Evolutionary conservation across 169 alveolate genomes (phyloP), one percentile per base, ranked within the genome.

Genomic region (Cryptosporidium sp.): DNA sequence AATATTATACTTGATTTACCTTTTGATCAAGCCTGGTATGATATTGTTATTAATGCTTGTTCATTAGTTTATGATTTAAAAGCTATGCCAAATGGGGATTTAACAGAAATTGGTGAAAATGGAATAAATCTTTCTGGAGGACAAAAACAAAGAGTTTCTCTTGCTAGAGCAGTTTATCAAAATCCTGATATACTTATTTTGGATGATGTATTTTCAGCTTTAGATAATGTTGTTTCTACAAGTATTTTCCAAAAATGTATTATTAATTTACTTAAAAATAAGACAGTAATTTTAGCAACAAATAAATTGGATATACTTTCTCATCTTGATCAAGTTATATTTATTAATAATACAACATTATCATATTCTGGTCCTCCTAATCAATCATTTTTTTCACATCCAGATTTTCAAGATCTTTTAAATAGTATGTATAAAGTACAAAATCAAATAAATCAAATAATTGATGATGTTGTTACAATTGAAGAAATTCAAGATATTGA

Each of bases 131-230:
- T 95, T 39, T 91, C 95, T 18, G 97, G 97, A 12, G 96, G 97
- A 14, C 94, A 95, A 72, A 95, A 93, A 91, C 95, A 95, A 51
- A 75, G 96, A 61, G 70, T 95, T 21, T 65, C 95, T 14, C 69
- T 95, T 23, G 97, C 97, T 3, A 92, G 97, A 92, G 97, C 97
- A 61, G 80, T 93, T 80, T 95, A 95, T 80, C 70, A 93, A 35
- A 85, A 92, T 31, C 91, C 93, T 61, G 96, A 95, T 52, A 84
- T 94, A 14, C 89, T 91, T 80, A 52, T 95, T 26, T 85, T 94
- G 33, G 97, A 95, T 91, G 96, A 95, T 84, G 95, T 95, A 0
- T 61, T 94, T 56, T 91, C 95, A 8, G 95, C 97, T n/a, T 86
- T 95, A 37, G 97, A 95, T 86, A 87, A 94, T 3, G 72, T 84